Conservation (phyloP, 225 moss, liverwort and hornwort genomes). For the Bryoerythrophyllum caledonicum region DNA sequence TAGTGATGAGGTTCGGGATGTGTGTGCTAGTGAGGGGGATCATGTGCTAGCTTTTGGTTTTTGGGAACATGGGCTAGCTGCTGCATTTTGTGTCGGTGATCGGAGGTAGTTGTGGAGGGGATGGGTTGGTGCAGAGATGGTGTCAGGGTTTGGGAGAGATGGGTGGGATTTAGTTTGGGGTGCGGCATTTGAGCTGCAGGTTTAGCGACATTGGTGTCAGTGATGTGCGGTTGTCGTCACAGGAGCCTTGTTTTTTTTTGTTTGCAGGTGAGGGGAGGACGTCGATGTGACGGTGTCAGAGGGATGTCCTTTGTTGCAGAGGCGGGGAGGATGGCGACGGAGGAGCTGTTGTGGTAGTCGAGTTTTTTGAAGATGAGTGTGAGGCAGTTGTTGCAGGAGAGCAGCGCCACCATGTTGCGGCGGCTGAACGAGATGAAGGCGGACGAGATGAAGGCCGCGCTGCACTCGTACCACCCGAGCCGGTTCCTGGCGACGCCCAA, state of each 20-base stretch:
- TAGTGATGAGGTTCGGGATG: no score
- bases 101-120: no score
- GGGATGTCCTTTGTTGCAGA: not conserved
- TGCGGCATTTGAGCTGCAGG: no score
- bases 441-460: slow-evolving; percentile 41
- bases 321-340: not conserved
- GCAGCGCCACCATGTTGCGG: slow-evolving; percentile 22
- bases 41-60: no score
- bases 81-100: no score
- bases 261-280: not conserved
- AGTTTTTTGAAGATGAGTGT: not conserved
- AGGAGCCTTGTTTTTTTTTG: no score
- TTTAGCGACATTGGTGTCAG: no score
- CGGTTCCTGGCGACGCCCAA: slow-evolving; percentile 62
- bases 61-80: no score
- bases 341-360: not conserved
- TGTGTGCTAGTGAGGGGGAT: no score
- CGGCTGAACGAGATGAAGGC: slow-evolving; percentile 18
- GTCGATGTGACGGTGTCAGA: not conserved
- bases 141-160: no score
- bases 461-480: slow-evolving; percentile 48
- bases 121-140: no score
- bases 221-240: not conserved
- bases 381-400: slow-evolving; percentile 21
- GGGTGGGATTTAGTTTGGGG: no score